Evolutionary conservation across 1,284 basidiomycete species (phyloP).

Genomic region (Apiotrichum sp.): DNA sequence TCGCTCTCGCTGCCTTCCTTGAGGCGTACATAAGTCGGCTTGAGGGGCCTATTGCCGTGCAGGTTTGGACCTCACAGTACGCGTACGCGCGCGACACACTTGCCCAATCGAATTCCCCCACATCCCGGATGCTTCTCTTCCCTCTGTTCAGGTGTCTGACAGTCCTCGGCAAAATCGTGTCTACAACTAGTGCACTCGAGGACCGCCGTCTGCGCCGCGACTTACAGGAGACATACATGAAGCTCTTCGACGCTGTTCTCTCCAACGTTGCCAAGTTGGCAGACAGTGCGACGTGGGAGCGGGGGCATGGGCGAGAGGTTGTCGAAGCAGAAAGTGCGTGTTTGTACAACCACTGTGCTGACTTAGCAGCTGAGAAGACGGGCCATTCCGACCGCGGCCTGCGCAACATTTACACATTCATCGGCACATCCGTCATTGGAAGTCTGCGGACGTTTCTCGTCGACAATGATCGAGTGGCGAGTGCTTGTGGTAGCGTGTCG

Average conservation of each 20-base stretch:
- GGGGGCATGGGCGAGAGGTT: neutral
- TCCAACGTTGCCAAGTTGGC: slow-evolving; percentile 65
- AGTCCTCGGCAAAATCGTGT: slow-evolving; percentile 68
- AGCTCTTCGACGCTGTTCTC: slow-evolving; percentile 75
- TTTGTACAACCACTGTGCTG: neutral
- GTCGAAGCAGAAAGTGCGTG: slow-evolving; percentile 1
- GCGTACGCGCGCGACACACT: slow-evolving; percentile 74
- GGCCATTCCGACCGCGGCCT: neutral
- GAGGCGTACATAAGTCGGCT: slow-evolving; percentile 78
- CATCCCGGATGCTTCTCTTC: slow-evolving; percentile 60
- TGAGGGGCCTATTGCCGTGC: slow-evolving; percentile 81
- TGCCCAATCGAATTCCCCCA: slow-evolving; percentile 56
- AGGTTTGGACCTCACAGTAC: slow-evolving; percentile 80
- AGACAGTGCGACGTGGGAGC: slow-evolving; percentile 43
- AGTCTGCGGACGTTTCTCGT: slow-evolving; percentile 71
- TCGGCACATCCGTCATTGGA: slow-evolving; percentile 66
- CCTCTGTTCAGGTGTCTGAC: slow-evolving; percentile 69
- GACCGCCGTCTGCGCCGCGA: slow-evolving; percentile 85
- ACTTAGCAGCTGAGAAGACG: neutral
- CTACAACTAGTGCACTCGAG: slow-evolving; percentile 81
- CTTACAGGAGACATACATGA: slow-evolving; percentile 80
- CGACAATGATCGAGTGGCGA: slow-evolving; percentile 76
- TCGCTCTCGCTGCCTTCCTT: slow-evolving; percentile 56
- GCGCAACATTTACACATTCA: slow-evolving; percentile 61
- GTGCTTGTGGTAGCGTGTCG: slow-evolving; percentile 72